These are phyloP conservation scores for Podospora comata DNA, from an alignment of 495 filamentous ascomycete species.

Conservation along the genomic window DNA sequence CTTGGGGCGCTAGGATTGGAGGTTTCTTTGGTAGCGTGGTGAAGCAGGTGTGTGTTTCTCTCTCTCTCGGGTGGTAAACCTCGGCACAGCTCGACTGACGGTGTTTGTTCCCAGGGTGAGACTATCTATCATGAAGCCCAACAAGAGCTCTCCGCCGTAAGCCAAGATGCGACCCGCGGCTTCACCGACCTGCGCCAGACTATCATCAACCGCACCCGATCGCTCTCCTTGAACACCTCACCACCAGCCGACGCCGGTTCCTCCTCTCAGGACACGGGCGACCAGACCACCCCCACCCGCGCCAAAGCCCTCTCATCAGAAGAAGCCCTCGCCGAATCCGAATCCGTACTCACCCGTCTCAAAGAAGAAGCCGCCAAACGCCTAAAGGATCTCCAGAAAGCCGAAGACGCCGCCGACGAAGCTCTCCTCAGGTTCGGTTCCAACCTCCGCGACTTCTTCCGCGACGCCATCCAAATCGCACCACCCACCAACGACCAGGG, in stretches of 20 bases:
- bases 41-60: conserved; percentile 61
- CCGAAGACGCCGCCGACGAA: conserved; percentile 97
- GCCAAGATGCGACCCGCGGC: conserved; percentile 80
- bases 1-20: conserved; percentile 85
- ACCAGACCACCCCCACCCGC: conserved; percentile 40
- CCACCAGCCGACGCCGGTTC: conserved; percentile 15
- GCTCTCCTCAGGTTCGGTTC: conserved; percentile 89
- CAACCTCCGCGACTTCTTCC: conserved; percentile 85
- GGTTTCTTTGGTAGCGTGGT: conserved; percentile 85
- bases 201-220: conserved; percentile 68
- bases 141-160: conserved; percentile 74
- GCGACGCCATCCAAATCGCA: conserved; percentile 85
- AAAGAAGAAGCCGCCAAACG: conserved; percentile 76
- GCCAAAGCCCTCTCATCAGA: conserved; percentile 43
- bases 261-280: conserved; percentile 36
- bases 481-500: conserved; percentile 49
- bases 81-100: neutral
- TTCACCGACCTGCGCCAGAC: conserved; percentile 66
- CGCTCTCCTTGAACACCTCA: conserved; percentile 61
- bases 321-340: conserved; percentile 60
- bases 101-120: conserved; percentile 57
- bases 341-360: conserved; percentile 79
- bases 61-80: neutral
- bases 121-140: conserved; percentile 79
- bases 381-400: conserved; percentile 86